Conservation (phyloP, 495 filamentous ascomycete genomes). For the Hamigera avellanea region DNA sequence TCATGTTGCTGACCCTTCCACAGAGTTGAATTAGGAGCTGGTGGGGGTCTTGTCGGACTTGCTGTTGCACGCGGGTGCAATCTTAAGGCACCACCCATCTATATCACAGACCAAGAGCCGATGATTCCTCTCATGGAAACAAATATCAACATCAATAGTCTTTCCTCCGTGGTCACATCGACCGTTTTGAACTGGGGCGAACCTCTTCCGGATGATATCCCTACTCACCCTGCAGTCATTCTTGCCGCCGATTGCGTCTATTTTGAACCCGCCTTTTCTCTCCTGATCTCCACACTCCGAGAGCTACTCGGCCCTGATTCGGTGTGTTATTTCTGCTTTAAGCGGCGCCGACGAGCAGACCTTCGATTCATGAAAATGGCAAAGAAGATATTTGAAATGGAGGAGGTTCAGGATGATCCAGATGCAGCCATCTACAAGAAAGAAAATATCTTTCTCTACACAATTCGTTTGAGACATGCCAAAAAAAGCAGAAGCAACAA, state of each 20-base stretch:
- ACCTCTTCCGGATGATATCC: slow-evolving; percentile 22
- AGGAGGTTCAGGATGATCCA: slow-evolving; percentile 49
- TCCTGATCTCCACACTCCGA: slow-evolving; percentile 68
- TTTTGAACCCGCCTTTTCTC: slow-evolving; percentile 88
- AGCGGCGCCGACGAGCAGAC: slow-evolving; percentile 71
- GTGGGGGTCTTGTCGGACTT: slow-evolving; percentile 73
- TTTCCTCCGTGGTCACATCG: slow-evolving; percentile 48
- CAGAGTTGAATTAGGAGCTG: slow-evolving; percentile 88
- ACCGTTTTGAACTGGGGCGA: slow-evolving; percentile 64
- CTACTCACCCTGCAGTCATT: slow-evolving; percentile 54
- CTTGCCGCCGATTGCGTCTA: slow-evolving; percentile 96
- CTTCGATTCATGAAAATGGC: slow-evolving; percentile 59
- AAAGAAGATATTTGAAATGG: slow-evolving; percentile 50
- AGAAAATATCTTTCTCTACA: slow-evolving; percentile 53
- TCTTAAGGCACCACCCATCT: slow-evolving; percentile 31
- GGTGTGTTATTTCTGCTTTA: slow-evolving; percentile 89
- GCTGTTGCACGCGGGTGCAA: slow-evolving; percentile 27
- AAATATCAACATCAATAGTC: slow-evolving; percentile 70
- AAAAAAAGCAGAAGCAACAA: background rate
- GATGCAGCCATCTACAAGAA: slow-evolving; percentile 45
- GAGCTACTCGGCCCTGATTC: slow-evolving; percentile 47
- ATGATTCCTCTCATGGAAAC: slow-evolving; percentile 74
- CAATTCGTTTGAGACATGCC: slow-evolving; percentile 36
- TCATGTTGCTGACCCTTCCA: slow-evolving; percentile 3
- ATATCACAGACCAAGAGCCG: slow-evolving; percentile 74